These are phyloP conservation scores for Epichloe typhina DNA, from an alignment of 2,329 filamentous ascomycete genomes.

Conservation along the genomic window DNA sequence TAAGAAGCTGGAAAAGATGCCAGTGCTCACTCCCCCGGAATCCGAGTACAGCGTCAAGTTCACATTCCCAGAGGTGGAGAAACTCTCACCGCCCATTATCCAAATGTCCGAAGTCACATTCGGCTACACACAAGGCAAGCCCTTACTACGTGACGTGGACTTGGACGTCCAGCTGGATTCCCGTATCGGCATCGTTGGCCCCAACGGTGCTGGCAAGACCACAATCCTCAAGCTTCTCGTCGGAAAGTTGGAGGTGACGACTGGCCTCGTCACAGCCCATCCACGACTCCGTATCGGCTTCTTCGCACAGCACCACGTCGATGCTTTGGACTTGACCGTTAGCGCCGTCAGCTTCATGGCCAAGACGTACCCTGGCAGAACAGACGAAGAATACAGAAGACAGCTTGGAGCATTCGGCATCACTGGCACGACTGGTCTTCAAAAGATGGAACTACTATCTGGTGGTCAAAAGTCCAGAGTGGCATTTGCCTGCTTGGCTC, in stretches of 20 bases:
- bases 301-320: slow-evolving; percentile 97
- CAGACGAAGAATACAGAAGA: slow-evolving; percentile 92
- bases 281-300: slow-evolving; percentile 83
- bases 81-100: slow-evolving; percentile 91
- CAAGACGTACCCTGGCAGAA: slow-evolving; percentile 75
- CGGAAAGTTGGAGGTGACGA: slow-evolving; percentile 62
- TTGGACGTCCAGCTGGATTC: slow-evolving; percentile 96
- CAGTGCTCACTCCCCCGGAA: slow-evolving; percentile 84
- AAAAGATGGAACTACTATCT: slow-evolving; percentile 88
- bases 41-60: slow-evolving; percentile 93
- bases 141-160: slow-evolving; percentile 74
- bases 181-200: slow-evolving; percentile 96
- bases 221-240: slow-evolving; percentile 97
- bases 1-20: slow-evolving; percentile 98
- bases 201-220: slow-evolving; percentile 97
- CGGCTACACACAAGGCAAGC: slow-evolving; percentile 69
- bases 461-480: slow-evolving; percentile 98
- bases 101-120: slow-evolving; percentile 92
- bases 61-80: slow-evolving; percentile 94
- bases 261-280: slow-evolving; percentile 77
- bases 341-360: slow-evolving; percentile 96
- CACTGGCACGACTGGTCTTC: slow-evolving; percentile 89
- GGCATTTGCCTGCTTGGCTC: slow-evolving; percentile 87
- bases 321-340: slow-evolving; percentile 78
- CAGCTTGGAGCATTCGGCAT: slow-evolving; percentile 83